These are phyloP conservation scores for Fusarium keratoplasticum DNA, from an alignment of 2,329 filamentous ascomycete species.

Conservation along the genomic window DNA sequence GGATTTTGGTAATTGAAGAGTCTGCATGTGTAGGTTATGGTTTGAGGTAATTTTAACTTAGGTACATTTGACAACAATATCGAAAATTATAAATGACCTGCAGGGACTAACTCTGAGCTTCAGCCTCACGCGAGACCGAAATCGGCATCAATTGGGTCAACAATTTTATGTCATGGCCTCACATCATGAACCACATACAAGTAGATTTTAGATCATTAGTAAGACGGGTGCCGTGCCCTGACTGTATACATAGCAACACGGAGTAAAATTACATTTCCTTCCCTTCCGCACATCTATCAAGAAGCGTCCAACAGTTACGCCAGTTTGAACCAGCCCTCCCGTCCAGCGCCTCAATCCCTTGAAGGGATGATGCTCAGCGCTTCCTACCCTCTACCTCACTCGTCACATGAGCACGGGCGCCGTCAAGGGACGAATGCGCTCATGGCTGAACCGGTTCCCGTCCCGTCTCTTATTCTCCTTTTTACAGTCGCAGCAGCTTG, in stretches of 20 bases:
- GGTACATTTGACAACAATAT: background rate
- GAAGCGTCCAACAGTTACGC: conserved; percentile 43
- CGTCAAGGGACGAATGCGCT: conserved; percentile 18
- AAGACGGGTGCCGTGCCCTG: conserved; percentile 44
- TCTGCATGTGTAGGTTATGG: background rate
- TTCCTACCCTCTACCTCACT: conserved; percentile 27
- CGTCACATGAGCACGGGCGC: conserved; percentile 17
- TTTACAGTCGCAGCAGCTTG: conserved; percentile 86
- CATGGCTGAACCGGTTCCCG: conserved; percentile 23
- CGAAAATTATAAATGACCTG: background rate
- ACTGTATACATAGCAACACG: conserved; percentile 53
- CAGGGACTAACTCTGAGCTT: background rate
- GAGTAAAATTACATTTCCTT: conserved; percentile 57
- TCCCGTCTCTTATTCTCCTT: conserved; percentile 16
- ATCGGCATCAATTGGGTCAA: background rate
- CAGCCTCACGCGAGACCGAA: background rate
- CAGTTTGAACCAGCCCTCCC: conserved; percentile 36
- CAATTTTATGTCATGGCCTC: background rate
- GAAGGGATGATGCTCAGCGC: conserved; percentile 29
- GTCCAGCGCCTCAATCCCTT: conserved; percentile 25
- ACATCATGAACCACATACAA: conserved; percentile 9
- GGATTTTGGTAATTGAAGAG: background rate
- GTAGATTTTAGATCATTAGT: conserved; percentile 48
- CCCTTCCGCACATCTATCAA: conserved; percentile 52
- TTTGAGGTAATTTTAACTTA: background rate